Evolutionary conservation across 352 stramenopile genomes (phyloP).

Genomic region (Bremia lactucae): DNA sequence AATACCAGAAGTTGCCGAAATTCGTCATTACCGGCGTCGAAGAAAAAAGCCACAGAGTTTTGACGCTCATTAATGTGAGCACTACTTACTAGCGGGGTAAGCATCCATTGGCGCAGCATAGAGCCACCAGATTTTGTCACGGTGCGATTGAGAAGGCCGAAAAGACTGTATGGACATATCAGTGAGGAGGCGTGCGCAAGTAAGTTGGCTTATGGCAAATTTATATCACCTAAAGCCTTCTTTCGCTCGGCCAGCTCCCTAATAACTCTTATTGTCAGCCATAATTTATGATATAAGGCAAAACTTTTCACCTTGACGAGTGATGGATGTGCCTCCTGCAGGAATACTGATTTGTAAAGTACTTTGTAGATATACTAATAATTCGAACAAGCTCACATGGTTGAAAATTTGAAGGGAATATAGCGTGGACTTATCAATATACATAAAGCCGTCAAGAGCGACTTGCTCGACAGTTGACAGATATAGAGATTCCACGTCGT

Average conservation of each 20-base stretch:
- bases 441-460: slow-evolving; percentile 68
- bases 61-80: slow-evolving; percentile 43
- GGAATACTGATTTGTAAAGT: too few relatives aligned
- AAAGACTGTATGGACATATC: slow-evolving; percentile 32
- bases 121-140: slow-evolving; percentile 52
- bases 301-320: slow-evolving; percentile 45
- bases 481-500: slow-evolving; percentile 38
- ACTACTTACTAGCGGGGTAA: slow-evolving; percentile 48
- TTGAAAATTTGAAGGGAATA: slow-evolving; percentile 80
- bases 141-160: slow-evolving; percentile 69
- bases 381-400: slow-evolving; percentile 46
- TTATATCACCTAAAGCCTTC: slow-evolving; percentile 67
- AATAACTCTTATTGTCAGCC: background rate
- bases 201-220: background rate
- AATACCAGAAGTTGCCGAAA: slow-evolving; percentile 48
- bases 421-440: slow-evolving; percentile 58
- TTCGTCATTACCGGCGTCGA: slow-evolving; percentile 36
- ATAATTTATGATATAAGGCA: background rate
- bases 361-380: too few relatives aligned
- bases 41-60: slow-evolving; percentile 51
- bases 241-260: slow-evolving; percentile 65
- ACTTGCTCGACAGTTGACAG: slow-evolving; percentile 56
- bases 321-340: slow-evolving; percentile 72
- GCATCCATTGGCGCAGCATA: slow-evolving; percentile 70
- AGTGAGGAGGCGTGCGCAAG: slow-evolving; percentile 1